Evolutionary conservation across 768 basidiomycete genomes (phyloP).

Genomic region (Leucosporidium creatinivorum): DNA sequence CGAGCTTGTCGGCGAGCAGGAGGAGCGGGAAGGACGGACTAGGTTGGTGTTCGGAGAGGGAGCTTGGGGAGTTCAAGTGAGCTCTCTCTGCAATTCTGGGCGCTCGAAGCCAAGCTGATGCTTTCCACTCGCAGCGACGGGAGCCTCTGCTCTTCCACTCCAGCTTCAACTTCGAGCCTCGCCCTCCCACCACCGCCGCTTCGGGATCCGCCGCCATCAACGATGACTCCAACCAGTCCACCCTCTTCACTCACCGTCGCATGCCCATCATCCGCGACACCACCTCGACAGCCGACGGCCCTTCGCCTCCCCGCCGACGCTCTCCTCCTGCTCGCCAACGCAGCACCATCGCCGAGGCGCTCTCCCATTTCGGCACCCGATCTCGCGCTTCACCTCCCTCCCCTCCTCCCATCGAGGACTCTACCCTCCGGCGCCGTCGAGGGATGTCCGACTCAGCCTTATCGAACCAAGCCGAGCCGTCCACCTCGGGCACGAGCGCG

Average conservation of each 20-base stretch:
- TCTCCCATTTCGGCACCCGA: conserved; percentile 2
- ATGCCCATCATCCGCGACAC: not conserved
- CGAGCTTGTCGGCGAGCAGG: not conserved
- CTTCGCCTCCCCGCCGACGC: not conserved
- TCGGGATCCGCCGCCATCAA: too few species aligned
- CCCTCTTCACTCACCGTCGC: not conserved
- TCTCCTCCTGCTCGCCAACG: too few species aligned
- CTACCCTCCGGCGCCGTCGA: not conserved
- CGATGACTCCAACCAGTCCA: not conserved
- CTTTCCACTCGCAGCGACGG: not conserved
- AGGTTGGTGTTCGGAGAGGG: not conserved
- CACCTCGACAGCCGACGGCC: conserved; percentile 3
- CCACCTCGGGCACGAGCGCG: not conserved
- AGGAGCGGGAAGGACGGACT: not conserved
- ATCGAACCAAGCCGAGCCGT: not conserved
- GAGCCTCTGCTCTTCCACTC: not conserved
- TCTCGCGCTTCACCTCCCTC: not conserved
- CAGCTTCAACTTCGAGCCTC: conserved; percentile 2
- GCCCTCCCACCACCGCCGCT: conserved; percentile 3
- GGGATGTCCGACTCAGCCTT: not conserved
- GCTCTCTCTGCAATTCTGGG: not conserved
- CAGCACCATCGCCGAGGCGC: conserved; percentile 8
- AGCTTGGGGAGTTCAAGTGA: not conserved
- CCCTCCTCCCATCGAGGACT: not conserved
- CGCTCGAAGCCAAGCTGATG: not conserved